These are phyloP conservation scores for Cyclocybe aegerita DNA, from an alignment of 768 basidiomycete genomes.

Conservation along the genomic window DNA sequence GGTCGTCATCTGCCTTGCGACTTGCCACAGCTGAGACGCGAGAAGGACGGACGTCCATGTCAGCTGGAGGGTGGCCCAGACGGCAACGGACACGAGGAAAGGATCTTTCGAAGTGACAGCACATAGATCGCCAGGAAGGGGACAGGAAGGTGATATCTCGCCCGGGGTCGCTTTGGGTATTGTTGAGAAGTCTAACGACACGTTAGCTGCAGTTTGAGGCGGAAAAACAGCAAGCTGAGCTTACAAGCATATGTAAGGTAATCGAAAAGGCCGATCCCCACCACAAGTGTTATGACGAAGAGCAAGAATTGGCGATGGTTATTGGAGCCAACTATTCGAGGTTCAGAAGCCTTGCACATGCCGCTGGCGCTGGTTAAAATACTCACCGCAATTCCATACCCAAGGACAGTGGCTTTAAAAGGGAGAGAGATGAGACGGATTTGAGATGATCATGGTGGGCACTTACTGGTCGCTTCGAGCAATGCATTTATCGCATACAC, in stretches of 20 bases:
- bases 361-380: background rate
- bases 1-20: constrained; percentile 93
- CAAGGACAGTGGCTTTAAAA: constrained; percentile 88
- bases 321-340: constrained; percentile 70
- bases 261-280: constrained; percentile 80
- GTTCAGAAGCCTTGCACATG: background rate
- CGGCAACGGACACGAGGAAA: constrained; percentile 79
- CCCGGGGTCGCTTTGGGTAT: constrained; percentile 35
- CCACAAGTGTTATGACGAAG: constrained; percentile 86
- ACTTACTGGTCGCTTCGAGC: constrained; percentile 92
- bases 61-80: constrained; percentile 93
- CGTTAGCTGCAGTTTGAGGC: background rate
- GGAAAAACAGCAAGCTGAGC: constrained; percentile 26
- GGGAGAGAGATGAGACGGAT: constrained; percentile 1
- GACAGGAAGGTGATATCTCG: constrained; percentile 58
- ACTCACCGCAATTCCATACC: constrained; percentile 97
- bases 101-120: constrained; percentile 68
- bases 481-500: constrained; percentile 86
- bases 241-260: constrained; percentile 81
- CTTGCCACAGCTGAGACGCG: constrained; percentile 86
- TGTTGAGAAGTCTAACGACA: constrained; percentile 53
- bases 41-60: constrained; percentile 91
- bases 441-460: background rate
- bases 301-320: constrained; percentile 96
- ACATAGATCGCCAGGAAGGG: constrained; percentile 71